Conservation (phyloP, 768 basidiomycete species). For the Boletus coccyginus region DNA sequence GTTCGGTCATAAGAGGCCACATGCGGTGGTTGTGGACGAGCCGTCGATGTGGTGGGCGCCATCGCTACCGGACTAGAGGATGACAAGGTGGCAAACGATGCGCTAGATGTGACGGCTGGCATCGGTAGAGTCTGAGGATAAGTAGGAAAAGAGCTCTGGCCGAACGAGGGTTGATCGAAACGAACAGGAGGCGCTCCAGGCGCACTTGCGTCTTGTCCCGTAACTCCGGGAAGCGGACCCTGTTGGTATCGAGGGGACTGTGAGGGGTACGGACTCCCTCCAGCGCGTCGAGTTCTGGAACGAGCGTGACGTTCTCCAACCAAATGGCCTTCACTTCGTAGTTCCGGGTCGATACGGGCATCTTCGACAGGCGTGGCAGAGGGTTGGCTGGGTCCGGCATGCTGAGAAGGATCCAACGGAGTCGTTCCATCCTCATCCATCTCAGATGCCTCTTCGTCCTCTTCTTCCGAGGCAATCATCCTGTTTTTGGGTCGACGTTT, state of each 20-base stretch:
- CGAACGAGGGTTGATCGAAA: constrained; percentile 26
- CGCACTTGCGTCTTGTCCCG: constrained; percentile 4
- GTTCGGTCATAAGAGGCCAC: constrained; percentile 8
- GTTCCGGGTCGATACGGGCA: constrained; percentile 35
- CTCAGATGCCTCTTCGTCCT: constrained; percentile 23
- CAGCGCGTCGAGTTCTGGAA: constrained; percentile 20
- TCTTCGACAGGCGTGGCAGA: constrained; percentile 28
- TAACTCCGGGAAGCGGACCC: constrained; percentile 13
- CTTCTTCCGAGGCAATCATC: constrained; percentile 21
- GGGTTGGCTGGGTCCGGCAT: background rate
- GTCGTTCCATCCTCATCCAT: constrained; percentile 21
- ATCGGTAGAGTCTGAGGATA: constrained; percentile 5
- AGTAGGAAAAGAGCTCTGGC: background rate
- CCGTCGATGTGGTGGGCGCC: background rate
- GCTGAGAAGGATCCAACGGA: constrained; percentile 2
- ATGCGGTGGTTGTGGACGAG: background rate
- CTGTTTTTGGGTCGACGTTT: constrained; percentile 48
- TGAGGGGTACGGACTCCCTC: constrained; percentile 29
- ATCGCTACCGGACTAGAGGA: background rate
- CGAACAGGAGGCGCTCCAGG: constrained; percentile 9
- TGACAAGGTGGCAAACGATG: constrained; percentile 10
- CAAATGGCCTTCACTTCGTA: constrained; percentile 33
- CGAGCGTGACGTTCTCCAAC: constrained; percentile 35
- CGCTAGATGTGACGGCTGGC: background rate
- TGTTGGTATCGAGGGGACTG: constrained; percentile 30